phyloP scores from a whole-genome alignment of 176 grass and related monocot genomes.

The Guadua angustifolia region DNA sequence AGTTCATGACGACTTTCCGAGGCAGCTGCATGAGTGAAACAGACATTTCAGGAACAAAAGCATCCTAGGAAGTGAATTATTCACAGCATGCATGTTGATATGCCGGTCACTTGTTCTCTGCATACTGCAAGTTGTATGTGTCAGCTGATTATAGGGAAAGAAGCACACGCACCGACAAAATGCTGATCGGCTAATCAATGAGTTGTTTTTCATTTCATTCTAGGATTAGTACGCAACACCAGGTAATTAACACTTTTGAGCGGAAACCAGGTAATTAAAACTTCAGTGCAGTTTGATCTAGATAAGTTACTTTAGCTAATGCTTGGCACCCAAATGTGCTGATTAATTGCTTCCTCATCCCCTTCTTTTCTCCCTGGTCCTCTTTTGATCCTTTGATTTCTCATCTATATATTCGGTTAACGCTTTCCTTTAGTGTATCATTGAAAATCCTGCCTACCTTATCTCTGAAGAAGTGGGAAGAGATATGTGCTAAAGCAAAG shows the following conservation, averaged over 20 bases:
- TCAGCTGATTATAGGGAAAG: constrained; percentile 26
- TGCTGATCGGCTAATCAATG: too few species aligned
- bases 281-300: constrained; percentile 34
- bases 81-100: constrained; percentile 50
- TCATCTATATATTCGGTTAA: constrained; percentile 46
- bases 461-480: constrained; percentile 52
- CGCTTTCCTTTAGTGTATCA: constrained; percentile 51
- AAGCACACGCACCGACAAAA: too few species aligned
- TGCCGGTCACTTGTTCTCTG: constrained; percentile 48
- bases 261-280: background rate
- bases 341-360: constrained; percentile 25
- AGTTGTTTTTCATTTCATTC: background rate
- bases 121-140: constrained; percentile 5
- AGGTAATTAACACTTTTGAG: background rate
- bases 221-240: background rate
- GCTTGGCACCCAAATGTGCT: constrained; percentile 35
- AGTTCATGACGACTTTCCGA: constrained; percentile 14
- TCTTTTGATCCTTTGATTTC: constrained; percentile 52
- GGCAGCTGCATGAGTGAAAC: constrained; percentile 29
- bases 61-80: constrained; percentile 46
- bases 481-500: constrained; percentile 38
- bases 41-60: constrained; percentile 40
- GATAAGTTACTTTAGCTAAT: constrained; percentile 48
- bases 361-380: constrained; percentile 31
- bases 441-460: constrained; percentile 61